A percentile compares a stretch with the other conserved stretches of the same genome.
These are phyloP conservation scores for Leishmania lainsoni DNA, from an alignment of 208 protist species.

Conservation along the genomic window DNA sequence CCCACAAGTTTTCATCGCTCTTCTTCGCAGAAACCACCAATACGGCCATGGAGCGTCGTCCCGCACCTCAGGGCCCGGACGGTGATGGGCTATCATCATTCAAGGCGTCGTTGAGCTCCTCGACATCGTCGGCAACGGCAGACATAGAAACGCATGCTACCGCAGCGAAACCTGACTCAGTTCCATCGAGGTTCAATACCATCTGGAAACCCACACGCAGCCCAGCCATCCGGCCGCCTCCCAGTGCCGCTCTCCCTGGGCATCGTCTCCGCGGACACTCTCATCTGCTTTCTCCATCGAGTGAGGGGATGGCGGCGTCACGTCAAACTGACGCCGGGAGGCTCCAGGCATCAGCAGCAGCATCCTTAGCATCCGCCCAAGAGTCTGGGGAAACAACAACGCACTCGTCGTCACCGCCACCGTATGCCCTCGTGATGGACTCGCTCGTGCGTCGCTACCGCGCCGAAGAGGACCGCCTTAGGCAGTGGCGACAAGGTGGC, in stretches of 20 bases:
- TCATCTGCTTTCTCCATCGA: neutral
- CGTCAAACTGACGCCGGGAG: no score
- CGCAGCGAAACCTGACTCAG: neutral
- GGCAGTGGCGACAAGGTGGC: constrained; percentile 19
- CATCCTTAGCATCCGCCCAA: neutral
- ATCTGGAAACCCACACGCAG: constrained; percentile 11
- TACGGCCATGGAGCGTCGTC: neutral
- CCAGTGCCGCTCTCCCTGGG: neutral
- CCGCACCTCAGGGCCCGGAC: neutral
- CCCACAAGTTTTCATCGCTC: neutral
- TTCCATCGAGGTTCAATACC: neutral
- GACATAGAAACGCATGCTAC: neutral
- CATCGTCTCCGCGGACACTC: neutral
- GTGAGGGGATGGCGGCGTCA: neutral
- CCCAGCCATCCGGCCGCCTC: constrained; percentile 11
- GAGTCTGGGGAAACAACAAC: neutral
- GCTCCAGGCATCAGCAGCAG: neutral
- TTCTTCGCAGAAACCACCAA: neutral
- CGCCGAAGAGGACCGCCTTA: constrained; percentile 23
- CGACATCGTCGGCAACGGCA: neutral
- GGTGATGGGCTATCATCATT: neutral
- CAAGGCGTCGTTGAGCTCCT: neutral
- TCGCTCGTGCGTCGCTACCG: constrained; percentile 31
- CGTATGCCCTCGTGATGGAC: constrained; percentile 23
- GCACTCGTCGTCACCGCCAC: constrained; percentile 9